Conservation (phyloP, 345 rosid species). For the Clausena lansium region DNA sequence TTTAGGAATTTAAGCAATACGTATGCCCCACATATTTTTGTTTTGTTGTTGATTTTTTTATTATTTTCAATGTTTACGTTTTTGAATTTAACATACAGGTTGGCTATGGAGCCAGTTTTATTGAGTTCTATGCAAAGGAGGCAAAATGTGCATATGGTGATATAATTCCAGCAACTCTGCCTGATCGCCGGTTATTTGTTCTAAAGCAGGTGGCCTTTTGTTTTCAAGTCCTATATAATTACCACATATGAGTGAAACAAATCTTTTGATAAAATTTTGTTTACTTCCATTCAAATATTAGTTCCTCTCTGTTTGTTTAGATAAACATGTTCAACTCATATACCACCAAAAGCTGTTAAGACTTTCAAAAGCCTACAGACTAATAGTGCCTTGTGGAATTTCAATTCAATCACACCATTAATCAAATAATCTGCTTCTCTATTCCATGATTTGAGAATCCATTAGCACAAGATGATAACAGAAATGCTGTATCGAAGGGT, state of each 20-base stretch:
- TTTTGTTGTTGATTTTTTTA: background rate
- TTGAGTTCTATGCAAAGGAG: conserved; percentile 93
- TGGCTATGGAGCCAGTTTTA: conserved; percentile 80
- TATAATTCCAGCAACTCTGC: conserved; percentile 72
- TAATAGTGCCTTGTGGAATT: background rate
- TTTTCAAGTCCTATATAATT: background rate
- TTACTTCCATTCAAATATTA: background rate
- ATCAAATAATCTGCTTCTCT: background rate
- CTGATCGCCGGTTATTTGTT: conserved; percentile 83
- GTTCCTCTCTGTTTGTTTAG: background rate
- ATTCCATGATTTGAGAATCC: background rate
- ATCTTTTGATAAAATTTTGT: conserved; percentile 1
- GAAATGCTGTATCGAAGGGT: background rate
- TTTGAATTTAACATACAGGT: conserved; percentile 52
- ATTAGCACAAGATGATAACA: background rate
- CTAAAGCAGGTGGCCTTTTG: conserved; percentile 64
- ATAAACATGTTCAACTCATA: too few relatives aligned
- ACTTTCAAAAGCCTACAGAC: background rate
- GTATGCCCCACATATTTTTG: conserved; percentile 9
- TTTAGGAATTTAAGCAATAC: conserved; percentile 22
- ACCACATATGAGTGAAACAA: background rate
- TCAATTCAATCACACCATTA: background rate
- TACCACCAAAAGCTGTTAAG: background rate
- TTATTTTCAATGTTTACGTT: conserved; percentile 12
- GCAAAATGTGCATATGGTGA: conserved; percentile 94